These are phyloP conservation scores for Leptodermis oblonga DNA, from an alignment of 257 asterid species.

Conservation along the genomic window DNA sequence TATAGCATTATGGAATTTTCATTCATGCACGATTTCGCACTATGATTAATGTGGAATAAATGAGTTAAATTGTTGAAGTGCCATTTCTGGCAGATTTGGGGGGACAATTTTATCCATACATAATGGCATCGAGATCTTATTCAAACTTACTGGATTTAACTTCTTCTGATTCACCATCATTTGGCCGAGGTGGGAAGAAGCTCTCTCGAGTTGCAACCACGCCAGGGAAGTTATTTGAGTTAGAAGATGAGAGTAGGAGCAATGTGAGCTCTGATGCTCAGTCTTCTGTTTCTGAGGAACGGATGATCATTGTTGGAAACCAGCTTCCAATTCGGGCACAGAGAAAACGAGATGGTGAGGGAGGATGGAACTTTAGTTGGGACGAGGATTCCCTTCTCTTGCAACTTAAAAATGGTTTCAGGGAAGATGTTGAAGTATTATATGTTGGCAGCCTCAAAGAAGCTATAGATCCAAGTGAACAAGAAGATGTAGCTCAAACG, in stretches of 20 bases:
- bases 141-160: constrained; percentile 80
- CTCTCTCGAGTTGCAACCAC: constrained; percentile 68
- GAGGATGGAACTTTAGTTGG: constrained; percentile 73
- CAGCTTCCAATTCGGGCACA: constrained; percentile 74
- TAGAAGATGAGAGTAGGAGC: constrained; percentile 71
- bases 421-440: constrained; percentile 75
- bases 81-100: not conserved
- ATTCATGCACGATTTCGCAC: constrained; percentile 20
- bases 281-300: constrained; percentile 65
- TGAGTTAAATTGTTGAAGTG: not conserved
- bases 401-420: constrained; percentile 81
- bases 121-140: constrained; percentile 76
- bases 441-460: constrained; percentile 76
- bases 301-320: constrained; percentile 73
- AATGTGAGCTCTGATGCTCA: constrained; percentile 67
- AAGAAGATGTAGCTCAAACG: constrained; percentile 73
- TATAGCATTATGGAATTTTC: not conserved
- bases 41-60: constrained; percentile 15
- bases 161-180: constrained; percentile 54
- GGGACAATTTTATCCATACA: constrained; percentile 3
- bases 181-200: constrained; percentile 54
- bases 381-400: constrained; percentile 81
- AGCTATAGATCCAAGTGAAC: constrained; percentile 55
- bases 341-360: constrained; percentile 38
- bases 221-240: constrained; percentile 71